Evolutionary conservation across 257 asterid genomes (phyloP), one percentile per base, ranked within the genome.

Genomic region (Petunia secreta): DNA sequence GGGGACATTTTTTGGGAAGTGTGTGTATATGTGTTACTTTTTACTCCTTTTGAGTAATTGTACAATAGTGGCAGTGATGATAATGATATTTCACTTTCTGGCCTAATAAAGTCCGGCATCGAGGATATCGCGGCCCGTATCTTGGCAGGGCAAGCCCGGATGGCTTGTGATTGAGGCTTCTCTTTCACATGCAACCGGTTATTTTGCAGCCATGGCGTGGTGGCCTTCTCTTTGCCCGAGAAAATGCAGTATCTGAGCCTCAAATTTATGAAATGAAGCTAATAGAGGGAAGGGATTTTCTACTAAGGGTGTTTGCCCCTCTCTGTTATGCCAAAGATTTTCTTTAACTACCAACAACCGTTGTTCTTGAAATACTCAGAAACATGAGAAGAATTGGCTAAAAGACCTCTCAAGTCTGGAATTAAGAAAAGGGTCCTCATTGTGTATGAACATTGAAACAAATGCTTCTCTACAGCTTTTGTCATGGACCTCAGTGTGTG

Each of bases 251-350:
- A 67, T 40, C 44, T 67, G 8, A 48, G 52, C 52, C 52, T 46
- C 52, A 46, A 46, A 2, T 46, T 46, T 46, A 5, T n/a, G 53
- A 78, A 82, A 37, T 59, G 80, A 80, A 82, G 82, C 80, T 11
- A 74, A 39, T 63, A 16, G 25, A 25, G 25, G 25, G 25, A 25
- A 25, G 25, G 25, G 25, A 25, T 25, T 25, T 25, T 25, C 25
- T 25, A 0, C 25, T 25, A 25, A 25, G 25, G 25, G 25, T 25
- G 25, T 0, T 25, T 25, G 25, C 25, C 25, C 25, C 25, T 25
- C 25, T 25, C 62, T 59, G 64, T 52, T 67, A 53, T 75, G 85
- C 75, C 87, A 4, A 34, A 75, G 88, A 85, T 85, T 79, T 81
- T 81, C 11, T 9, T 25, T 25, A 25, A 25, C 7, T 14, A 77